Conservation (phyloP, 2,329 filamentous ascomycete genomes). For the Monilinia fructigena region DNA sequence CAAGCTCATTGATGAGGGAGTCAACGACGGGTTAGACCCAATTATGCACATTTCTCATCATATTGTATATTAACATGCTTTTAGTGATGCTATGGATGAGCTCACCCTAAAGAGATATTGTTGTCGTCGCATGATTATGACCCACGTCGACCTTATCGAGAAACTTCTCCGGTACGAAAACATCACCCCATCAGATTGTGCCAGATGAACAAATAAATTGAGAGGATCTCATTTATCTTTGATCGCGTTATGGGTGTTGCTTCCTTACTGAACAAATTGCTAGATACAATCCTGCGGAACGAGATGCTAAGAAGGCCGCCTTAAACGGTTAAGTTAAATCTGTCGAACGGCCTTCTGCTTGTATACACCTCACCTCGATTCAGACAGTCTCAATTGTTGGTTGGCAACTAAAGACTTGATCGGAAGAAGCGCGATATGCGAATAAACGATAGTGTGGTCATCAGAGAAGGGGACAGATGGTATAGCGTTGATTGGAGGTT, state of each 20-base stretch:
- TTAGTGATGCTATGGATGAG: slow-evolving; percentile 91
- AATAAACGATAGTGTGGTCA: slow-evolving; percentile 6
- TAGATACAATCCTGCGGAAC: slow-evolving; percentile 51
- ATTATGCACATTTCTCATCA: slow-evolving; percentile 1
- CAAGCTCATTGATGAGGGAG: slow-evolving; percentile 76
- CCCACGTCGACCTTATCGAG: slow-evolving; percentile 97
- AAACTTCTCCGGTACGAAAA: slow-evolving; percentile 83
- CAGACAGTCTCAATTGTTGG: background rate
- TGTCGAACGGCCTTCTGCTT: slow-evolving; percentile 17
- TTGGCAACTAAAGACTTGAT: background rate
- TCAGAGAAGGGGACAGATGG: background rate
- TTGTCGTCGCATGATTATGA: slow-evolving; percentile 99
- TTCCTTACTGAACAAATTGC: slow-evolving; percentile 25
- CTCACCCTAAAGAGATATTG: slow-evolving; percentile 94
- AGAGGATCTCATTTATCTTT: background rate
- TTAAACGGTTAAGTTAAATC: slow-evolving; percentile 31
- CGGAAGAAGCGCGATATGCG: slow-evolving; percentile 4
- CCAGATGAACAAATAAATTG: background rate
- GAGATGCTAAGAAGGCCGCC: slow-evolving; percentile 45
- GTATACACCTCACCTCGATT: slow-evolving; percentile 22
- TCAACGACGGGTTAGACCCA: slow-evolving; percentile 67
- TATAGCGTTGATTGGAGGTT: slow-evolving; percentile 31
- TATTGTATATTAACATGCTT: slow-evolving; percentile 27
- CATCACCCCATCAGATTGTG: background rate
- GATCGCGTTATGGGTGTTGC: slow-evolving; percentile 18